Evolutionary conservation across 2,329 filamentous ascomycete species (phyloP).

Genomic region (Fusarium nelsonii): DNA sequence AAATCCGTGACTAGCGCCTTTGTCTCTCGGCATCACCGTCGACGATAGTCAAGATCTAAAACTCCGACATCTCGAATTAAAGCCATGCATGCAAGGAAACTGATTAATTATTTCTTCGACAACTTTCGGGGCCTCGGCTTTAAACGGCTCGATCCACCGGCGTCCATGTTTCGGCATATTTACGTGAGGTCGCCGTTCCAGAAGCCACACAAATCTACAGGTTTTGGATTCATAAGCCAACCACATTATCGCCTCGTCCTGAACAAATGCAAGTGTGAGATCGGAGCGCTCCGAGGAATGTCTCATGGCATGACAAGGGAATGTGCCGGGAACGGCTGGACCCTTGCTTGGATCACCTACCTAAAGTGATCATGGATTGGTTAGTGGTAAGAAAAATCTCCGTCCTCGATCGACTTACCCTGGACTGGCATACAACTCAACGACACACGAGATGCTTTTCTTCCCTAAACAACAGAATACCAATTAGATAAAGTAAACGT

Average conservation of each 20-base stretch:
- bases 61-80: background rate
- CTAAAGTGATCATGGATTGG: constrained; percentile 12
- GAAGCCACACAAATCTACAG: constrained; percentile 7
- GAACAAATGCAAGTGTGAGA: background rate
- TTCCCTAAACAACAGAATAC: background rate
- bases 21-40: constrained; percentile 24
- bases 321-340: constrained; percentile 14
- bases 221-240: background rate
- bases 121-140: constrained; percentile 5
- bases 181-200: constrained; percentile 24
- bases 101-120: background rate
- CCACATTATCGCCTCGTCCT: constrained; percentile 15
- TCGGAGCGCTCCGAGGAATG: constrained; percentile 33
- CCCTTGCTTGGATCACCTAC: constrained; percentile 1
- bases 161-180: constrained; percentile 12
- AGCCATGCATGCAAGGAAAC: background rate
- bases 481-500: background rate
- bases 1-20: constrained; percentile 2
- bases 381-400: background rate
- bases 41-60: background rate
- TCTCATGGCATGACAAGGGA: constrained; percentile 28
- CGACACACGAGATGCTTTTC: background rate
- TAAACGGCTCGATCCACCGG: background rate
- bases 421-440: background rate
- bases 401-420: constrained; percentile 3